phyloP scores from a whole-genome alignment of 148 eudicot species.

The Camellia granthamiana region DNA sequence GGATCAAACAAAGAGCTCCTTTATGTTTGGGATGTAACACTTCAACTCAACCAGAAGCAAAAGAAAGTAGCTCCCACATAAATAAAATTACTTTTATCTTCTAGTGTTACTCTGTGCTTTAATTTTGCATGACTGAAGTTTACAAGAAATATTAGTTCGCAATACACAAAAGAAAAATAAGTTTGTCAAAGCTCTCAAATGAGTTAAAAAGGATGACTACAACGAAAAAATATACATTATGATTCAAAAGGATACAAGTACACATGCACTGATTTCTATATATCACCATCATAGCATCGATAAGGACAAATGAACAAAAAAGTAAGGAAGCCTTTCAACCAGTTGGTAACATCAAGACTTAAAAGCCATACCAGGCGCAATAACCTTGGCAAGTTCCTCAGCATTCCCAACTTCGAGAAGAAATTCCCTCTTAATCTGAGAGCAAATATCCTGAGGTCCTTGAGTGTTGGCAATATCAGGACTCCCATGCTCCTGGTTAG shows the following conservation, averaged over 20 bases:
- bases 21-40: no score
- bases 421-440: conserved; percentile 66
- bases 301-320: neutral
- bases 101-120: no score
- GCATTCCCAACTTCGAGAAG: conserved; percentile 76
- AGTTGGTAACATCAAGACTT: conserved; percentile 5
- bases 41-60: conserved; percentile 11
- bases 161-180: neutral
- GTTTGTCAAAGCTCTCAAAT: neutral
- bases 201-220: neutral
- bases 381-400: conserved; percentile 65
- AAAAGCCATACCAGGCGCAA: conserved; percentile 61
- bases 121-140: neutral
- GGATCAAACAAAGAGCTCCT: neutral
- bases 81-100: neutral
- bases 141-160: neutral
- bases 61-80: neutral
- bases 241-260: neutral
- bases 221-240: neutral
- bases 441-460: conserved; percentile 50
- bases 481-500: conserved; percentile 35
- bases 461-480: conserved; percentile 36
- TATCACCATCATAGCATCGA: neutral
- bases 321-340: conserved; percentile 3
- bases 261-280: conserved; percentile 6